A percentile compares a stretch with the other conserved stretches of the same genome.
Evolutionary conservation across 305 asterid genomes (phyloP).

Genomic region (Fraxinus greggii): DNA sequence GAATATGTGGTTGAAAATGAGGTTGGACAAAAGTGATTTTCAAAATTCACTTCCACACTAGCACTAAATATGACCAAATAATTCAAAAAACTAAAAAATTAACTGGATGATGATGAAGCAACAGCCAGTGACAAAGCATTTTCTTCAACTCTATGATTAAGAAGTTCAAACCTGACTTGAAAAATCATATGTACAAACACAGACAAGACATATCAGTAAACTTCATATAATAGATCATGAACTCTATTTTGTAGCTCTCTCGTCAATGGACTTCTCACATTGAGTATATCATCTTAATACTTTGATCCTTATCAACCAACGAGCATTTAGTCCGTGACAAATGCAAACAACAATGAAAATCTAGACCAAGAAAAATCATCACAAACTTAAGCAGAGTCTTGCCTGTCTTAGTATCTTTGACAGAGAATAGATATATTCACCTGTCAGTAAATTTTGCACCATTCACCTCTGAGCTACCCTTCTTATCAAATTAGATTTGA

Average conservation of each 20-base stretch:
- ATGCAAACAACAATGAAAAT: neutral
- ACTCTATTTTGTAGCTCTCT: neutral
- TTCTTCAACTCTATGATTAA: neutral
- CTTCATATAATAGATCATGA: neutral
- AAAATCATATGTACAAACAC: neutral
- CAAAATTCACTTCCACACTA: neutral
- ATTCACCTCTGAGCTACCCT: neutral
- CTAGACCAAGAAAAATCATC: slow-evolving; percentile 1
- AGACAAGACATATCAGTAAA: neutral
- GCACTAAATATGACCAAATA: neutral
- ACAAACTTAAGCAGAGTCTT: neutral
- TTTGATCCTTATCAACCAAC: neutral
- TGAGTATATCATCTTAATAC: neutral
- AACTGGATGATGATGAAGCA: neutral
- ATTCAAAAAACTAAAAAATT: neutral
- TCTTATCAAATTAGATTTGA: neutral
- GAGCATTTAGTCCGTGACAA: neutral
- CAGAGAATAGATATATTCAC: neutral
- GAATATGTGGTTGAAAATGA: too few species aligned
- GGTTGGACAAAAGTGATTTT: neutral
- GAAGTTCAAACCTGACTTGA: neutral
- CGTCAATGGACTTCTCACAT: neutral
- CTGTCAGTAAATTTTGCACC: neutral
- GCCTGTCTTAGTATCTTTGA: neutral
- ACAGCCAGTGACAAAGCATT: neutral